Conservation (phyloP, 164 flowering plant genomes). For the Tetrastigma voinierianum region DNA sequence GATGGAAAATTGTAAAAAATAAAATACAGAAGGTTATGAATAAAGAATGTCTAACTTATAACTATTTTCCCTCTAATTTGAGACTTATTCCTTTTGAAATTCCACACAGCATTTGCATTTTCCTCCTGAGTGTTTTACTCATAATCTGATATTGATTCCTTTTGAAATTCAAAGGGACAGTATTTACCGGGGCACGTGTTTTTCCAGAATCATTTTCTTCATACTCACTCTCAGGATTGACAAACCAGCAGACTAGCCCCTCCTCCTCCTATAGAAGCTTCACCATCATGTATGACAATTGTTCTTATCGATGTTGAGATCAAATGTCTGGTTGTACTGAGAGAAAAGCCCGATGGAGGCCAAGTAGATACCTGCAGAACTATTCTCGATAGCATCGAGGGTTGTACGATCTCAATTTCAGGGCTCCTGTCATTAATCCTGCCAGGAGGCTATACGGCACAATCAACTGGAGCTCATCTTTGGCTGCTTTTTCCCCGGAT, state of each 20-base stretch:
- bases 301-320: conserved; percentile 90
- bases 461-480: conserved; percentile 60
- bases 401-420: conserved; percentile 89
- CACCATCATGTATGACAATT: conserved; percentile 72
- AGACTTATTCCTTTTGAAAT: too few species aligned
- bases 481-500: conserved; percentile 63
- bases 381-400: conserved; percentile 84
- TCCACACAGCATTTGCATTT: too few species aligned
- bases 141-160: conserved; percentile 6
- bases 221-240: conserved; percentile 83
- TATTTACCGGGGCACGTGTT: conserved; percentile 65
- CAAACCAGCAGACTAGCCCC: conserved; percentile 90
- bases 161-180: conserved; percentile 51
- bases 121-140: too few species aligned
- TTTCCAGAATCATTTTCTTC: conserved; percentile 87
- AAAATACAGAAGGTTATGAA: too few species aligned
- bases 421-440: conserved; percentile 99
- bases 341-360: conserved; percentile 96
- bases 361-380: conserved; percentile 82
- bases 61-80: too few species aligned
- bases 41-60: too few species aligned
- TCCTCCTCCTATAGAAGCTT: conserved; percentile 94
- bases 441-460: conserved; percentile 88
- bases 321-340: conserved; percentile 81
- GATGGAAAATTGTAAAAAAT: too few species aligned